phyloP scores from a whole-genome alignment of 148 eudicot species.

The Vaccinium macrocarpon region DNA sequence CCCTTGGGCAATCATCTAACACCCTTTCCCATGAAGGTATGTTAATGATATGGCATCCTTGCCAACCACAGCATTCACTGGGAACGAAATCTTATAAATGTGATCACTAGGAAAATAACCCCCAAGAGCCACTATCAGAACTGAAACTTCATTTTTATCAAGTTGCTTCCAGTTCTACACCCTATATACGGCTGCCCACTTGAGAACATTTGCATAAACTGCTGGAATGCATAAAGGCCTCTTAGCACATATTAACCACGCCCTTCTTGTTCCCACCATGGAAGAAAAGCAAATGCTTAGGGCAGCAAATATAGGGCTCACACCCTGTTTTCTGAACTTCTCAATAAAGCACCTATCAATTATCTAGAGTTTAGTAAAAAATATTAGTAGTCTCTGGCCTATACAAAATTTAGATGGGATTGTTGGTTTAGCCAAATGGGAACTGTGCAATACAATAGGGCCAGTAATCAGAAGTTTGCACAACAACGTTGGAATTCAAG shows the following conservation, averaged over 20 bases:
- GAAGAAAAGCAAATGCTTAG: conserved; percentile 15
- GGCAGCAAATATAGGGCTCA: background rate
- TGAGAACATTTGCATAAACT: background rate
- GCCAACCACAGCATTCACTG: background rate
- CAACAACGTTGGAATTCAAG: background rate
- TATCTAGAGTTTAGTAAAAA: background rate
- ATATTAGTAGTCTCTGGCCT: background rate
- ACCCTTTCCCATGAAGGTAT: background rate
- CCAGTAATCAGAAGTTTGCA: background rate
- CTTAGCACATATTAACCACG: background rate
- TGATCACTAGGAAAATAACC: background rate
- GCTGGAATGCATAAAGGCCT: no score
- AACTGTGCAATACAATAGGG: background rate
- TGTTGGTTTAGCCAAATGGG: background rate
- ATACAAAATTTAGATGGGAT: background rate
- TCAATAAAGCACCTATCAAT: background rate
- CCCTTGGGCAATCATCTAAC: background rate
- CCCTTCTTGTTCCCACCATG: background rate
- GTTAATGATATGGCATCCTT: background rate
- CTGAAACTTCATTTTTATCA: background rate
- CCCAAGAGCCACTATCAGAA: background rate
- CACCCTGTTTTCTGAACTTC: background rate
- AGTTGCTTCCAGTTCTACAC: background rate
- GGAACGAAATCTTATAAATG: background rate
- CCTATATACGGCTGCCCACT: background rate